Evolutionary conservation across 257 asterid species (phyloP).

Genomic region (Solanum verrucosum): DNA sequence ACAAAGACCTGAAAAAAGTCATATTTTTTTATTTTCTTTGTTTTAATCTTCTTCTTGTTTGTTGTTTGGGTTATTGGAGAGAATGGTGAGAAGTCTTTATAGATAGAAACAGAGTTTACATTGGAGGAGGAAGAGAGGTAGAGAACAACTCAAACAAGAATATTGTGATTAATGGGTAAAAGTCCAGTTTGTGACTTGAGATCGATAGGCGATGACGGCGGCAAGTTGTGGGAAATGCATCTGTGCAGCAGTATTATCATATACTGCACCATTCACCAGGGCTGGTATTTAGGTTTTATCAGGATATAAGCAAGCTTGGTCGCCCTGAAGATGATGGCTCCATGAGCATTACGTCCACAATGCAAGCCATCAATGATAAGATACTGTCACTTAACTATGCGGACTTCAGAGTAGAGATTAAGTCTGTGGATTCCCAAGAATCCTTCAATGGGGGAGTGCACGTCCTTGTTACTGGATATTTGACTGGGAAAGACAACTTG

Average conservation of each 20-base stretch:
- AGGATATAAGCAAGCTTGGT: slow-evolving; percentile 57
- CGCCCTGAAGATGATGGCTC: slow-evolving; percentile 66
- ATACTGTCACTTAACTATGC: too few relatives aligned
- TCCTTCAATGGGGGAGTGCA: too few relatives aligned
- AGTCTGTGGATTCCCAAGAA: too few relatives aligned
- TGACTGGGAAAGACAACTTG: too few relatives aligned
- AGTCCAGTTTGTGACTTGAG: slow-evolving; percentile 6
- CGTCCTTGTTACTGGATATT: too few relatives aligned
- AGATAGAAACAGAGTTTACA: neutral
- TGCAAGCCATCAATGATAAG: neutral
- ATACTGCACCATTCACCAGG: slow-evolving; percentile 56
- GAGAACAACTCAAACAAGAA: neutral
- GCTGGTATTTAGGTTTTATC: slow-evolving; percentile 49
- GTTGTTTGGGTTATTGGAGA: too few relatives aligned
- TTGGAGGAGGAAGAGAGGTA: neutral
- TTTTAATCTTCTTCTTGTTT: too few relatives aligned
- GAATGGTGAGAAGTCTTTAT: neutral
- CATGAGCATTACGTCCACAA: slow-evolving; percentile 54
- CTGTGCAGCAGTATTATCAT: slow-evolving; percentile 63
- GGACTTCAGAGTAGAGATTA: too few relatives aligned
- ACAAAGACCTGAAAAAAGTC: too few relatives aligned
- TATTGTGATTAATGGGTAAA: neutral
- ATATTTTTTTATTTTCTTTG: too few relatives aligned
- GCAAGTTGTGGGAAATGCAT: slow-evolving; percentile 57
- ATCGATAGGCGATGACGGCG: slow-evolving; percentile 32